Evolutionary conservation across 495 filamentous ascomycete genomes (phyloP).

Genomic region (Hypoxylon subgilvum): DNA sequence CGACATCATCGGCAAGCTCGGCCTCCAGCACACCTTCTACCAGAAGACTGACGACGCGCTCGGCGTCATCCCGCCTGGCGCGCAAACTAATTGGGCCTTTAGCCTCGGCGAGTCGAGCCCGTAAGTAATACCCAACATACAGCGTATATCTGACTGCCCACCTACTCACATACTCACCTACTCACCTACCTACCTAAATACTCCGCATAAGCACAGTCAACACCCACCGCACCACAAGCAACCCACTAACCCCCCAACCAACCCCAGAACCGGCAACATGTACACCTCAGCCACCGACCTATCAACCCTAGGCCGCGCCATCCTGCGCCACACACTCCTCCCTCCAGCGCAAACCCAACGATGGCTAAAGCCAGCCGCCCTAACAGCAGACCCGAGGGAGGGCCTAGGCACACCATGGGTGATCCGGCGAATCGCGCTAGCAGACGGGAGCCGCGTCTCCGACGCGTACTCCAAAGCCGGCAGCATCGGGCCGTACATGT

Average conservation of each 20-base stretch:
- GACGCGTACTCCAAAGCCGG: constrained; percentile 62
- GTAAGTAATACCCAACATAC: too few species aligned
- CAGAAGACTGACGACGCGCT: constrained; percentile 38
- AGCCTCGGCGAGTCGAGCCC: constrained; percentile 50
- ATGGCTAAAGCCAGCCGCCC: constrained; percentile 63
- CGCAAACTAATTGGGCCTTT: constrained; percentile 42
- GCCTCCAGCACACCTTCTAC: constrained; percentile 50
- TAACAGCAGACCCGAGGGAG: constrained; percentile 54
- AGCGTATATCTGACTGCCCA: too few species aligned
- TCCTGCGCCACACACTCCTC: constrained; percentile 59
- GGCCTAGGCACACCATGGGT: constrained; percentile 66
- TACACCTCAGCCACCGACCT: constrained; percentile 62
- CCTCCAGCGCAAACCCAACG: constrained; percentile 51
- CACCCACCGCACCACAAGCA: too few species aligned
- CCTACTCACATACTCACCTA: too few species aligned
- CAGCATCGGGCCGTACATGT: constrained; percentile 56
- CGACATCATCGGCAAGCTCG: constrained; percentile 53
- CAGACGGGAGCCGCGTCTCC: constrained; percentile 55
- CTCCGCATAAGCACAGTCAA: neutral
- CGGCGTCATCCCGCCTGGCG: constrained; percentile 45
- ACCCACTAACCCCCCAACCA: too few species aligned
- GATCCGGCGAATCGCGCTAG: constrained; percentile 49
- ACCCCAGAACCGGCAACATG: constrained; percentile 59
- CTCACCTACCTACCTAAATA: constrained; percentile 27
- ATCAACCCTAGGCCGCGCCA: constrained; percentile 58